A percentile compares a stretch with the other conserved stretches of the same genome.
Conservation (phyloP, 73 alveolate species). For the Tetrahymena elliotti region DNA sequence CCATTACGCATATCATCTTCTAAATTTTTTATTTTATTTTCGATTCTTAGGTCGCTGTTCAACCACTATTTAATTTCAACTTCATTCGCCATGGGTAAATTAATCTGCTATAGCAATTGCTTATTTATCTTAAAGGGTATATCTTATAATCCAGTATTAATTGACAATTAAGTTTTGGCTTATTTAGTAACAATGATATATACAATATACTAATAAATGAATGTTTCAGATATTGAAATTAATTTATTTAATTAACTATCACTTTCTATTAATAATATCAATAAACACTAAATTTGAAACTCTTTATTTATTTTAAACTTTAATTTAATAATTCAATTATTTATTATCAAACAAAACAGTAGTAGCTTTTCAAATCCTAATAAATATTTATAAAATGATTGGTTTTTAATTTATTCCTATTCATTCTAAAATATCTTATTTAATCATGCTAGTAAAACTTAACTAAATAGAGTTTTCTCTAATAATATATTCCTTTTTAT, state of each 20-base stretch:
- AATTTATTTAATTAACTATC: background rate
- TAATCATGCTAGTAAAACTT: too few species aligned
- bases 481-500: too few species aligned
- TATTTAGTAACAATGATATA: background rate
- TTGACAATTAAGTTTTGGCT: background rate
- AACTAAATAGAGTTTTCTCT: too few species aligned
- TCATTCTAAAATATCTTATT: too few species aligned
- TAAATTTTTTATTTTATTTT: background rate
- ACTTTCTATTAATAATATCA: background rate
- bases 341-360: background rate
- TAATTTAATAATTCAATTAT: background rate
- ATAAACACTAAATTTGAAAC: background rate
- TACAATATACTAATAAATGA: background rate
- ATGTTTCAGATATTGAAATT: background rate
- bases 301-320: background rate
- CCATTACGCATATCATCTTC: background rate
- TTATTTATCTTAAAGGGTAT: background rate
- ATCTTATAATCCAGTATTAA: background rate
- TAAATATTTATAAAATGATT: background rate
- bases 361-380: background rate
- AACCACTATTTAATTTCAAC: background rate
- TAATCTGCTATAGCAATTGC: background rate
- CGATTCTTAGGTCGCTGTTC: conserved; percentile 2
- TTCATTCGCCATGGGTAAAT: background rate
- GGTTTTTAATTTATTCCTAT: background rate